Evolutionary conservation across 345 rosid genomes (phyloP).

Genomic region (Viola odorata): DNA sequence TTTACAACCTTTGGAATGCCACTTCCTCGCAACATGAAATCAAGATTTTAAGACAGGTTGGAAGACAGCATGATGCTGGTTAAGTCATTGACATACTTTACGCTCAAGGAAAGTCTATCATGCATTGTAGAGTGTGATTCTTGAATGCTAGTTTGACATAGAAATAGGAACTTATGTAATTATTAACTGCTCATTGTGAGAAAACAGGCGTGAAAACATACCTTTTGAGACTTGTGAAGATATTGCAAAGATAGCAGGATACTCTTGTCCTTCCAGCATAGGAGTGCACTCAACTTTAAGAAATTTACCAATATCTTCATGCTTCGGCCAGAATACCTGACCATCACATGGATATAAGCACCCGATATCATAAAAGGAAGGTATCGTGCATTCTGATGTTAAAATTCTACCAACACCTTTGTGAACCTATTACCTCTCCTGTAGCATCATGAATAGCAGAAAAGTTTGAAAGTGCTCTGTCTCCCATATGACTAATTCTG

Average conservation of each 20-base stretch:
- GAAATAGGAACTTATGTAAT: background rate
- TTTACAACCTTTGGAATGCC: conserved; percentile 88
- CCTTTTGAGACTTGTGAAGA: conserved; percentile 80
- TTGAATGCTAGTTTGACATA: background rate
- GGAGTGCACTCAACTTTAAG: conserved; percentile 79
- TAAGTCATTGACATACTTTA: background rate
- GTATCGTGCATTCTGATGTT: background rate
- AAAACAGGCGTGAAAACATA: conserved; percentile 20
- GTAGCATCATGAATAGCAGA: conserved; percentile 67
- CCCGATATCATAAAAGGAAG: conserved; percentile 1
- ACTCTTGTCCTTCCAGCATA: conserved; percentile 57
- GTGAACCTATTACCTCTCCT: conserved; percentile 52
- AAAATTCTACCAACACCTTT: background rate
- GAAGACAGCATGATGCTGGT: conserved; percentile 8
- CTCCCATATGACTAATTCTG: conserved; percentile 55
- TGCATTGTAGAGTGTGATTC: too few relatives aligned
- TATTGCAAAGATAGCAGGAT: conserved; percentile 72
- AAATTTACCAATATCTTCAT: conserved; percentile 67
- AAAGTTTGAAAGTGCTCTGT: conserved; percentile 65
- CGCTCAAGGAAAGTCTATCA: too few relatives aligned
- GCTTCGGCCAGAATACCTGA: conserved; percentile 92
- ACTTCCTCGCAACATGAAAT: conserved; percentile 47
- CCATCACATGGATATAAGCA: conserved; percentile 16
- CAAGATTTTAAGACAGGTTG: background rate
- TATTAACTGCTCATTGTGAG: conserved; percentile 8